Evolutionary conservation across 805 yeast genomes (phyloP).

Genomic region (Kodamaea sagamina): DNA sequence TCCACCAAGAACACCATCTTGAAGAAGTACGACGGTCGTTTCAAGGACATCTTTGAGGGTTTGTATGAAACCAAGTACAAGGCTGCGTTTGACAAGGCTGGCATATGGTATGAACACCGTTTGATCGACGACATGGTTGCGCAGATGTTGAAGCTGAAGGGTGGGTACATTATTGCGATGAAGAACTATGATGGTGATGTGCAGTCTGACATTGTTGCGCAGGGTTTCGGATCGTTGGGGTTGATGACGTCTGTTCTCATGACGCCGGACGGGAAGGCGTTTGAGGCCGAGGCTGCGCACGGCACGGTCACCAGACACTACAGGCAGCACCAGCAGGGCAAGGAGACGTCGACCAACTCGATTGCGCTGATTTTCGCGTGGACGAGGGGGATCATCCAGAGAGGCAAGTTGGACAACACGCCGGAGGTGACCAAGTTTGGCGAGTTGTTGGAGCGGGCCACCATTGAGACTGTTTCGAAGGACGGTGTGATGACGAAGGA

Average conservation of each 20-base stretch:
- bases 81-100: slow-evolving; percentile 55
- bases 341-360: slow-evolving; percentile 81
- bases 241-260: slow-evolving; percentile 81
- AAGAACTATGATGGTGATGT: slow-evolving; percentile 88
- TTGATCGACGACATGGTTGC: slow-evolving; percentile 88
- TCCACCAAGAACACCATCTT: slow-evolving; percentile 81
- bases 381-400: slow-evolving; percentile 81
- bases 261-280: slow-evolving; percentile 85
- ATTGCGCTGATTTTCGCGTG: slow-evolving; percentile 86
- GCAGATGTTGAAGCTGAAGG: slow-evolving; percentile 82
- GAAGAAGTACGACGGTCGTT: slow-evolving; percentile 80
- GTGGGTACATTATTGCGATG: slow-evolving; percentile 79
- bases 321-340: slow-evolving; percentile 79
- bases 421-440: slow-evolving; percentile 73
- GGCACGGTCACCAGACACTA: slow-evolving; percentile 87
- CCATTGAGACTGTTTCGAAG: slow-evolving; percentile 68
- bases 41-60: slow-evolving; percentile 76
- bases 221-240: slow-evolving; percentile 83
- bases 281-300: slow-evolving; percentile 84
- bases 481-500: slow-evolving; percentile 85
- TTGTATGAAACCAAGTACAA: slow-evolving; percentile 61
- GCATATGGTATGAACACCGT: slow-evolving; percentile 77
- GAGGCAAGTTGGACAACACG: slow-evolving; percentile 75
- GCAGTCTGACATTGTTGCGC: slow-evolving; percentile 82
- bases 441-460: slow-evolving; percentile 61